These are phyloP conservation scores for Ustilago esculenta DNA, from an alignment of 1,284 basidiomycete genomes.

Conservation along the genomic window DNA sequence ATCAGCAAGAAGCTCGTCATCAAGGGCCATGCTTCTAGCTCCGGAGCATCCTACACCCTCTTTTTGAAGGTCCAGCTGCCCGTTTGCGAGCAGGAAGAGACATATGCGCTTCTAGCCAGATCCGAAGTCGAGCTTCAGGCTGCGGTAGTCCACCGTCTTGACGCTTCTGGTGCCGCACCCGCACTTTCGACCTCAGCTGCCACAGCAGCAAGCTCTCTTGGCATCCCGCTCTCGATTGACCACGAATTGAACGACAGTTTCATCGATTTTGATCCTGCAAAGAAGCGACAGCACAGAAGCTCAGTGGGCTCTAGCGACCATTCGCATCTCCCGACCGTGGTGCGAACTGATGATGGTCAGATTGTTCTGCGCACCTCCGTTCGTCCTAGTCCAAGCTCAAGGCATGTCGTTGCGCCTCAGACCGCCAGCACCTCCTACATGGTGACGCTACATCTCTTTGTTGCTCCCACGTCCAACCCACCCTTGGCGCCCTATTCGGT, in stretches of 20 bases:
- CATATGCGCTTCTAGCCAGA: slow-evolving; percentile 11
- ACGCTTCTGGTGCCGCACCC: slow-evolving; percentile 31
- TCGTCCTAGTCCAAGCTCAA: slow-evolving; percentile 17
- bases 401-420: neutral
- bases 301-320: neutral
- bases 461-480: slow-evolving; percentile 8
- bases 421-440: slow-evolving; percentile 11
- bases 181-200: slow-evolving; percentile 38
- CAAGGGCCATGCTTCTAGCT: slow-evolving; percentile 32
- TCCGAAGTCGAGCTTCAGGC: slow-evolving; percentile 17
- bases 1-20: slow-evolving; percentile 48
- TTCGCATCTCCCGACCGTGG: slow-evolving; percentile 10
- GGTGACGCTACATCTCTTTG: slow-evolving; percentile 24
- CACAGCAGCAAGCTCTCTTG: slow-evolving; percentile 24
- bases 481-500: slow-evolving; percentile 22
- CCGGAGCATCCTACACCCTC: slow-evolving; percentile 33
- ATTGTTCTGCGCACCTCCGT: slow-evolving; percentile 2
- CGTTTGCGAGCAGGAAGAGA: neutral
- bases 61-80: slow-evolving; percentile 37
- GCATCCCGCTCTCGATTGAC: slow-evolving; percentile 35
- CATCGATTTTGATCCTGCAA: slow-evolving; percentile 8
- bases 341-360: slow-evolving; percentile 5
- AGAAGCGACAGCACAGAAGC: neutral
- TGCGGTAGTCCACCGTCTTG: slow-evolving; percentile 30
- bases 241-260: slow-evolving; percentile 33